Conservation (phyloP, 2,329 filamentous ascomycete species). For the Teratosphaeriaceae sp. region DNA sequence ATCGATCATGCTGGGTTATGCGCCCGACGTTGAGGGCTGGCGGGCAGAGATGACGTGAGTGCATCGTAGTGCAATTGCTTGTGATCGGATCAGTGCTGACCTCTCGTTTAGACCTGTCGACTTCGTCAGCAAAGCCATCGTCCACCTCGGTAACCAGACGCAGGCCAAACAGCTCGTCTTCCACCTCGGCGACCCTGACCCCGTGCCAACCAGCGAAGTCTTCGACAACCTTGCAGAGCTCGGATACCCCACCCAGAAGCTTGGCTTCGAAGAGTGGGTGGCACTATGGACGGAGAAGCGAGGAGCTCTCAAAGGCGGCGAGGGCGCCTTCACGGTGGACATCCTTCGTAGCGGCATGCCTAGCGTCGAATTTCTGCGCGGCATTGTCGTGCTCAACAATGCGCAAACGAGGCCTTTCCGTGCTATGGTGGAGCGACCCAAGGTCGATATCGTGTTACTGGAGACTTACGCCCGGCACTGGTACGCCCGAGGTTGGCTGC, state of each 20-base stretch:
- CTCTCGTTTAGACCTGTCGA: slow-evolving; percentile 63
- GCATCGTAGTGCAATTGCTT: too few species aligned
- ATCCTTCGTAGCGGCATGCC: slow-evolving; percentile 79
- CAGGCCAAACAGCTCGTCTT: slow-evolving; percentile 59
- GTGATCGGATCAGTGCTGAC: too few species aligned
- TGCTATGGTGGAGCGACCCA: slow-evolving; percentile 55
- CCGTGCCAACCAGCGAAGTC: slow-evolving; percentile 58
- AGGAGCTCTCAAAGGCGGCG: slow-evolving; percentile 56
- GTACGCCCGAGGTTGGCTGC: slow-evolving; percentile 72
- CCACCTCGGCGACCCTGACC: slow-evolving; percentile 67
- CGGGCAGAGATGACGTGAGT: slow-evolving; percentile 62
- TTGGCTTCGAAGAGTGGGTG: slow-evolving; percentile 70
- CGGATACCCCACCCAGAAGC: slow-evolving; percentile 62
- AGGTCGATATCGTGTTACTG: slow-evolving; percentile 62
- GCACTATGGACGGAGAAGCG: slow-evolving; percentile 65
- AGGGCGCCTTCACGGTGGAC: slow-evolving; percentile 69
- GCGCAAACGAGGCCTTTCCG: slow-evolving; percentile 57
- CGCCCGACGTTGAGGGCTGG: slow-evolving; percentile 67
- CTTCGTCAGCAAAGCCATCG: slow-evolving; percentile 68
- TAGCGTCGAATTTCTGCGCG: slow-evolving; percentile 61
- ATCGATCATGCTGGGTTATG: slow-evolving; percentile 64
- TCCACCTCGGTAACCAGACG: slow-evolving; percentile 60
- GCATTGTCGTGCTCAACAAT: slow-evolving; percentile 68
- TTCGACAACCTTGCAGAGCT: slow-evolving; percentile 60
- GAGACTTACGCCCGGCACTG: slow-evolving; percentile 75